Percentiles rank a stretch among this genome's conserved stretches.
These are phyloP conservation scores for Penicillium salamii DNA, from an alignment of 495 filamentous ascomycete species.

Conservation along the genomic window DNA sequence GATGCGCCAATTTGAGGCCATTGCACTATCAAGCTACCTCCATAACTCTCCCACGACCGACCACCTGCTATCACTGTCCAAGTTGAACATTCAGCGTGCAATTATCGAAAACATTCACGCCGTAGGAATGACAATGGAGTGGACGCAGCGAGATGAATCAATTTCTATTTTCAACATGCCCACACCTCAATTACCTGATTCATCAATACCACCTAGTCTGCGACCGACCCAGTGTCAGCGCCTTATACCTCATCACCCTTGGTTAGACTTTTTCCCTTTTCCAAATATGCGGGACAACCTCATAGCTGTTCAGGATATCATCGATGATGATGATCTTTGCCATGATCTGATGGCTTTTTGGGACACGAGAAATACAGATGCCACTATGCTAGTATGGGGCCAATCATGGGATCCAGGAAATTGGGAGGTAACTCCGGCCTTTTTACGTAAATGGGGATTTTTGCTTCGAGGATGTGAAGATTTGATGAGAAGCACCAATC, in stretches of 20 bases:
- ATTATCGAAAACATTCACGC: not conserved
- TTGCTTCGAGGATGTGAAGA: slow-evolving; percentile 22
- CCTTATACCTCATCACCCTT: slow-evolving; percentile 14
- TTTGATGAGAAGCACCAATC: slow-evolving; percentile 17
- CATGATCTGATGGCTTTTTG: slow-evolving; percentile 23
- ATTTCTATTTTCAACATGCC: not conserved
- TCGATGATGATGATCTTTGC: slow-evolving; percentile 22
- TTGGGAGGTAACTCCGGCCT: slow-evolving; percentile 31
- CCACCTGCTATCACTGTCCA: slow-evolving; percentile 1
- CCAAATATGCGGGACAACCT: slow-evolving; percentile 32
- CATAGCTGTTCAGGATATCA: slow-evolving; percentile 10
- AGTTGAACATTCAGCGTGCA: not conserved
- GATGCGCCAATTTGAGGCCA: not conserved
- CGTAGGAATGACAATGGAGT: not conserved
- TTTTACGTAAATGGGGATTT: slow-evolving; percentile 28
- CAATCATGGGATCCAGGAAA: slow-evolving; percentile 24
- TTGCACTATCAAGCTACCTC: not conserved
- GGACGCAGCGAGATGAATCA: not conserved
- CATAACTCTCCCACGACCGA: not conserved
- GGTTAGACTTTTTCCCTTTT: slow-evolving; percentile 32
- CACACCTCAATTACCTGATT: not conserved
- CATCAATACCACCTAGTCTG: slow-evolving; percentile 3
- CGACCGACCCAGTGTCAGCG: slow-evolving; percentile 11
- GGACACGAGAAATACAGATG: slow-evolving; percentile 8
- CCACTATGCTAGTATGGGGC: slow-evolving; percentile 29